Evolutionary conservation across 1,284 basidiomycete genomes (phyloP).

Genomic region (Flammula alnicola): DNA sequence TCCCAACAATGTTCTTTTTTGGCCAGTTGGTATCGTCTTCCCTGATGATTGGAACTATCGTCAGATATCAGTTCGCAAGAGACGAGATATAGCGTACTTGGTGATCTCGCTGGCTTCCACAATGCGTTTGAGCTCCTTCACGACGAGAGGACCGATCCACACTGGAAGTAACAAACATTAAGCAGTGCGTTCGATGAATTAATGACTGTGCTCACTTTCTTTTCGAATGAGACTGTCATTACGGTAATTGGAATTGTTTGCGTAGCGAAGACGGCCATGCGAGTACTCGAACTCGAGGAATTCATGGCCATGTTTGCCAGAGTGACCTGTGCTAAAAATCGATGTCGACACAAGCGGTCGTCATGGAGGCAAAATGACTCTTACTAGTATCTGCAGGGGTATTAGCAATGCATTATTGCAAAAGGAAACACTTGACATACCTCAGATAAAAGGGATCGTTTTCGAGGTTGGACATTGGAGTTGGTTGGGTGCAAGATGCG

Average conservation of each 20-base stretch:
- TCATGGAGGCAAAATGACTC: conserved; percentile 11
- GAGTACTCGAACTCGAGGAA: conserved; percentile 99
- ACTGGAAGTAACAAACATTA: conserved; percentile 53
- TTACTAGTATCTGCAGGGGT: conserved; percentile 77
- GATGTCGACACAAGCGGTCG: conserved; percentile 3
- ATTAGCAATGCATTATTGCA: background rate
- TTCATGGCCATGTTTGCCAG: conserved; percentile 95
- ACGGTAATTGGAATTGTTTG: conserved; percentile 99
- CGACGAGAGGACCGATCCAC: conserved; percentile 91
- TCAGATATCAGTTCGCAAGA: background rate
- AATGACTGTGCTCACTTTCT: conserved; percentile 79
- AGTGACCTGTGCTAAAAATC: conserved; percentile 82
- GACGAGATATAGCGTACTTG: conserved; percentile 63
- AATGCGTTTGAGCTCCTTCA: conserved; percentile 93
- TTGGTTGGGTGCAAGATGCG: background rate
- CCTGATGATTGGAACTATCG: conserved; percentile 47
- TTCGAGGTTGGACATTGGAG: conserved; percentile 47
- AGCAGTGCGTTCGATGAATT: background rate
- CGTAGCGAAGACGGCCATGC: conserved; percentile 94
- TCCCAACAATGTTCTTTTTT: conserved; percentile 97
- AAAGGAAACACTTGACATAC: conserved; percentile 45
- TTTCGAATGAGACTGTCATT: conserved; percentile 97
- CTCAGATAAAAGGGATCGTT: conserved; percentile 74
- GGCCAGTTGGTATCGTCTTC: conserved; percentile 99
- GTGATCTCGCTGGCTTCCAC: conserved; percentile 96